These are phyloP conservation scores for Psilocybe azurescens DNA, from an alignment of 768 basidiomycete genomes.

Conservation along the genomic window DNA sequence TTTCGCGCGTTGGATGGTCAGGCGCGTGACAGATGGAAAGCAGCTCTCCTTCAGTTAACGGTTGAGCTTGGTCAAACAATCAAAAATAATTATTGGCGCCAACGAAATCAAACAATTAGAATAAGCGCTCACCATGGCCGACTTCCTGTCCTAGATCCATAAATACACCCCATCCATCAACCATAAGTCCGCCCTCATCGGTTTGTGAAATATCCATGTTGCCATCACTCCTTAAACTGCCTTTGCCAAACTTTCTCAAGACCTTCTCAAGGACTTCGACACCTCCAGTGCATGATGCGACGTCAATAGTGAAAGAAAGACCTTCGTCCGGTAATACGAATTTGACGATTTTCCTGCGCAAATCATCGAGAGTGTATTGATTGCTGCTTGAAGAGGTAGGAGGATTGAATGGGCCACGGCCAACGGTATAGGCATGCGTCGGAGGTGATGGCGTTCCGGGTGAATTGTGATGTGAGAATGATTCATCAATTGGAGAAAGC, in stretches of 20 bases:
- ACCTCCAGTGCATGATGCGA: conserved; percentile 80
- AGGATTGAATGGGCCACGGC: conserved; percentile 64
- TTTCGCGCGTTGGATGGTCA: conserved; percentile 79
- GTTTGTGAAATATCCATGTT: conserved; percentile 62
- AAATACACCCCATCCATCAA: conserved; percentile 92
- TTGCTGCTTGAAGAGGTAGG: conserved; percentile 41
- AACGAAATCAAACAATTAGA: conserved; percentile 4
- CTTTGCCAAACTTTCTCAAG: conserved; percentile 87
- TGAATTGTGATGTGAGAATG: conserved; percentile 46
- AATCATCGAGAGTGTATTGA: conserved; percentile 47
- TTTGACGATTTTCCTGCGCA: conserved; percentile 86
- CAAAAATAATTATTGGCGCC: conserved; percentile 6
- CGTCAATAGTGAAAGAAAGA: conserved; percentile 77
- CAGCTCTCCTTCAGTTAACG: conserved; percentile 82
- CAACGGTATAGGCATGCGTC: conserved; percentile 54
- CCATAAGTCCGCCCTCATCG: conserved; percentile 75
- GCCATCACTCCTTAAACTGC: conserved; percentile 47
- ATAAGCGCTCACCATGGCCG: conserved; percentile 49
- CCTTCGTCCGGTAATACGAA: conserved; percentile 87
- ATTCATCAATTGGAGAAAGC: conserved; percentile 79
- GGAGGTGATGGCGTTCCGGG: conserved; percentile 56
- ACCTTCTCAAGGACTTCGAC: conserved; percentile 89
- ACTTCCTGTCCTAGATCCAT: conserved; percentile 64
- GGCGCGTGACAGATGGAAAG: conserved; percentile 84
- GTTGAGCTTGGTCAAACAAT: conserved; percentile 52